phyloP scores from a whole-genome alignment of 2,329 filamentous ascomycete species.

The Penicillium hordei region DNA sequence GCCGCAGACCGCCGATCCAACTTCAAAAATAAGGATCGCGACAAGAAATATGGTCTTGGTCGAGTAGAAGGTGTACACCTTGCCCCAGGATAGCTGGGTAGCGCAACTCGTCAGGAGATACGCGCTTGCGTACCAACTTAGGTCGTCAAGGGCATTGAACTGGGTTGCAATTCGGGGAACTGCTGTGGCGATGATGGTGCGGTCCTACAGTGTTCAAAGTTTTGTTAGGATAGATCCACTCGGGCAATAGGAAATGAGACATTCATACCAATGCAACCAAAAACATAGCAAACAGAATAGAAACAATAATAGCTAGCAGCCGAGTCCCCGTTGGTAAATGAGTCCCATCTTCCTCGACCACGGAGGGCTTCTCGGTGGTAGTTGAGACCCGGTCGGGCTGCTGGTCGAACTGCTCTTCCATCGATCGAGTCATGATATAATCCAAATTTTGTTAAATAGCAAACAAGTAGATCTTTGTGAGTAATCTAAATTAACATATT shows the following conservation, averaged over 20 bases:
- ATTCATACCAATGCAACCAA: constrained; percentile 3
- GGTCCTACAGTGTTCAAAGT: constrained; percentile 45
- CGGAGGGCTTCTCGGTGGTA: constrained; percentile 2
- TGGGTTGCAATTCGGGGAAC: constrained; percentile 26
- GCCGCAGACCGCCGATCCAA: constrained; percentile 40
- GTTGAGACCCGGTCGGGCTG: neutral
- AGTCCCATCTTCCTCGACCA: neutral
- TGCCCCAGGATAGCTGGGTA: constrained; percentile 40
- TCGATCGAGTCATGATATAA: neutral
- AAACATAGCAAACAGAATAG: constrained; percentile 11
- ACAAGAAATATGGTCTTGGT: constrained; percentile 39
- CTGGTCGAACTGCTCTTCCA: neutral
- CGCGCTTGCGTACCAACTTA: constrained; percentile 64
- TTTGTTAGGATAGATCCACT: neutral
- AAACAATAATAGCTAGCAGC: neutral
- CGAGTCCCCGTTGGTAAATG: neutral
- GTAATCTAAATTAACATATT: neutral
- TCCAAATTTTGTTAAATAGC: neutral
- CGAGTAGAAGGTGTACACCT: constrained; percentile 38
- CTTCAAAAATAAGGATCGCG: constrained; percentile 38
- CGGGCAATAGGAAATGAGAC: neutral
- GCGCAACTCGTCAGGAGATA: constrained; percentile 31
- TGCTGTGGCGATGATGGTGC: constrained; percentile 40
- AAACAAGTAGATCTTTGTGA: neutral
- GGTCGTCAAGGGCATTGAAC: constrained; percentile 47